Conservation (phyloP, 2,329 filamentous ascomycete species). For the Fusarium scirpi region DNA sequence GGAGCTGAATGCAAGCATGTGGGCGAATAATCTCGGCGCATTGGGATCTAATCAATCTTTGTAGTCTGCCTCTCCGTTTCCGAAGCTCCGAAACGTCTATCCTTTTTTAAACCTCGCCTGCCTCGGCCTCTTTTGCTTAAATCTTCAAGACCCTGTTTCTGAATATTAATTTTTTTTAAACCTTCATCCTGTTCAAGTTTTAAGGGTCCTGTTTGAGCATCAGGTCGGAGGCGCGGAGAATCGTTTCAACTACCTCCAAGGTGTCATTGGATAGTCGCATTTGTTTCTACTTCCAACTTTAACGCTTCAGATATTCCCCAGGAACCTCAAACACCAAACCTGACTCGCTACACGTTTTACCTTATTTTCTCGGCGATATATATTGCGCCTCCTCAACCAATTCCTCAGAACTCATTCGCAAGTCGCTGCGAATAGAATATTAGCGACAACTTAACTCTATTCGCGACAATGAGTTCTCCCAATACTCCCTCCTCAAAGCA, state of each 20-base stretch:
- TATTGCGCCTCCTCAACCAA: background rate
- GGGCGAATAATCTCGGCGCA: constrained; percentile 27
- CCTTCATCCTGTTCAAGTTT: background rate
- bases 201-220: constrained; percentile 19
- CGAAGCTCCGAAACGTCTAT: constrained; percentile 1
- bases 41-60: constrained; percentile 44
- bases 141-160: background rate
- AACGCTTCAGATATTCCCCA: constrained; percentile 26
- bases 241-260: constrained; percentile 18
- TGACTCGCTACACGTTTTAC: constrained; percentile 23
- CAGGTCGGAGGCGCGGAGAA: constrained; percentile 23
- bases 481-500: constrained; percentile 44
- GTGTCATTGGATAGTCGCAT: constrained; percentile 16
- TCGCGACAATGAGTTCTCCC: constrained; percentile 50
- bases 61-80: constrained; percentile 5
- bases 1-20: constrained; percentile 26
- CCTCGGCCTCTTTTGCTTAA: background rate
- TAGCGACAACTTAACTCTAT: constrained; percentile 16
- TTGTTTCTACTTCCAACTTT: constrained; percentile 27
- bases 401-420: background rate
- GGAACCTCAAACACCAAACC: constrained; percentile 14
- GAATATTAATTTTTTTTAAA: background rate
- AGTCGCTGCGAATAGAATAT: constrained; percentile 17
- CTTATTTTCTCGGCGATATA: constrained; percentile 14
- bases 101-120: constrained; percentile 14